Conservation (phyloP, 1,284 basidiomycete species). For the Flammula alnicola region DNA sequence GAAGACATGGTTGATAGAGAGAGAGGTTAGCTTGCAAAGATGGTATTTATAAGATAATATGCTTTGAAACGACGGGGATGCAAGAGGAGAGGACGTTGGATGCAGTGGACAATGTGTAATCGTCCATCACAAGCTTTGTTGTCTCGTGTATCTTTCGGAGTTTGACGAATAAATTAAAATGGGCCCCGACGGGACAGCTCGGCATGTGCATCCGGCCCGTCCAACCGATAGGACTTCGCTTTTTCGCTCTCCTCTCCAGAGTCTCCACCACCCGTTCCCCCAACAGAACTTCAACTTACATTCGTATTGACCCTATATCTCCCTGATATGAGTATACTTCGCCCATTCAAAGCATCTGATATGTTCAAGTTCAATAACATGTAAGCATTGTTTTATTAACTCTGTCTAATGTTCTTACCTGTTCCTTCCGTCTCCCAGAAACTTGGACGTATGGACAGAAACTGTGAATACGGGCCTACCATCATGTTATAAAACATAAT, state of each 20-base stretch:
- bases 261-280: not conserved
- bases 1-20: constrained; percentile 50
- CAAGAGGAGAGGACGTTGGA: constrained; percentile 1
- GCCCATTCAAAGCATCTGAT: constrained; percentile 85
- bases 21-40: constrained; percentile 6
- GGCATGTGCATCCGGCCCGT: constrained; percentile 1
- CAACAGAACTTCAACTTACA: not conserved
- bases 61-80: constrained; percentile 2
- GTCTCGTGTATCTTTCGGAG: constrained; percentile 2
- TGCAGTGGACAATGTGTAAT: not conserved
- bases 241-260: too few relatives aligned
- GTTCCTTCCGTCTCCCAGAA: constrained; percentile 51
- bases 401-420: constrained; percentile 1
- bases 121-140: not conserved
- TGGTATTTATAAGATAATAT: constrained; percentile 2
- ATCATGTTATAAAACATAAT: constrained; percentile 1
- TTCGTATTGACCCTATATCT: not conserved
- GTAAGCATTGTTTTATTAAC: constrained; percentile 42
- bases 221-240: too few relatives aligned
- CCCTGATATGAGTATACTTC: constrained; percentile 72
- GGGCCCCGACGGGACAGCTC: constrained; percentile 1
- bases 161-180: constrained; percentile 6
- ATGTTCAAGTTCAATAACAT: constrained; percentile 93
- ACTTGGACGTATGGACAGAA: constrained; percentile 93
- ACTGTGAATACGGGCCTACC: constrained; percentile 57